Base-by-base conservation (phyloP, 768 basidiomycete genomes). In the Termitomyces titanicus region DNA sequence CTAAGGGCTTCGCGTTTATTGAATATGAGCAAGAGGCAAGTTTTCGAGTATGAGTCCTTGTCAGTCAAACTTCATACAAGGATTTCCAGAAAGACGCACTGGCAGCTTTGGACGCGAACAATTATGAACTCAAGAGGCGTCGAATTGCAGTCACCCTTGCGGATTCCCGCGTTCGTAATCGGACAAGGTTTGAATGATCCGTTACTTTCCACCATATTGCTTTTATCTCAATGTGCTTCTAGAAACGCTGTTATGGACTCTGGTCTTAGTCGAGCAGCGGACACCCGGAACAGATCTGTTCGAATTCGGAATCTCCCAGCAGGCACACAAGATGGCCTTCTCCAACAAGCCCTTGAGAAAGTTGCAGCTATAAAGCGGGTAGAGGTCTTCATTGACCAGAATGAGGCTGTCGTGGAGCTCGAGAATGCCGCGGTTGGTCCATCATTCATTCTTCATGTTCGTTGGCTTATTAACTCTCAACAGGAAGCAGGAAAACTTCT, bases 261-360 rank as follows among this genome's bases (percentile, higher is more conserved):
- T 58, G 86, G 86, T 1, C 70, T 83, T 37, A 81, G 80, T 42
- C 73, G 74, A 59, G 68, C 72, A 39, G 80, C 78, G 12, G 91
- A 88, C 52, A 69, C 75, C 6, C 81, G 80, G 45, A 84, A 75
- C 58, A 84, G 92, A 17, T 90, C 89, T 18, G 77, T 98, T 8
- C 84, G 89, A 9, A 73, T 98, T 49, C 81, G 78, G 20, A 86
- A 86, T 48, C 77, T 99, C 20, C 92, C 92, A 15, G 64, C 80
- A 3, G 82, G 74, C 10, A 85, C 92, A 5, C 92, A 97, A 65
- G 97, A 98, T 66, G 96, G 91, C 2, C 73, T 98, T 1, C 70
- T 99, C 24, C 96, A 99, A 62, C 97, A 98, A 74, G 74, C 76
- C 0, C 72, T 99, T 4, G 92, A 94, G 67, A 96, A 93, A 70